Evolutionary conservation across 371 early-diverging fungal species (phyloP).

Genomic region (Mucor racemosus): DNA sequence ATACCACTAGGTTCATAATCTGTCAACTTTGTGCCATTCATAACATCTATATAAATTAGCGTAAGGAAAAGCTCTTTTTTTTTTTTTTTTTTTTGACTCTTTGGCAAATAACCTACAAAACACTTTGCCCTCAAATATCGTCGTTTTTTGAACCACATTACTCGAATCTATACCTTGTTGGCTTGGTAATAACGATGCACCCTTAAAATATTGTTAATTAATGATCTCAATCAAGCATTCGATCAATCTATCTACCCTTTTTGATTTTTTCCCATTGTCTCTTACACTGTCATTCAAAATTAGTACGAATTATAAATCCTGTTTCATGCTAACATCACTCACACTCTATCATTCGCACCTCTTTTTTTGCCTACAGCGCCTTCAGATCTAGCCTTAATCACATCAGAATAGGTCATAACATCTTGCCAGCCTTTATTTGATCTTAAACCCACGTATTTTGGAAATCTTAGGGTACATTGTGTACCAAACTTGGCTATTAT

Average conservation of each 20-base stretch:
- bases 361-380: slow-evolving; percentile 19
- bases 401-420: slow-evolving; percentile 45
- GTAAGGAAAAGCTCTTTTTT: not conserved
- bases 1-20: not conserved
- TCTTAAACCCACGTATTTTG: slow-evolving; percentile 68
- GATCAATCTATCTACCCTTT: not conserved
- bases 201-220: not conserved
- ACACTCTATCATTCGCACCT: not conserved
- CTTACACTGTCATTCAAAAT: not conserved
- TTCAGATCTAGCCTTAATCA: slow-evolving; percentile 19
- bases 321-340: not conserved
- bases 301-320: not conserved
- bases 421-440: slow-evolving; percentile 68
- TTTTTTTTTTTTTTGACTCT: not conserved
- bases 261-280: not conserved
- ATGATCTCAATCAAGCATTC: not conserved
- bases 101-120: slow-evolving; percentile 49
- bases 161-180: slow-evolving; percentile 56
- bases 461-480: slow-evolving; percentile 76
- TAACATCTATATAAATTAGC: slow-evolving; percentile 36
- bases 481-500: slow-evolving; percentile 54
- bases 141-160: slow-evolving; percentile 39
- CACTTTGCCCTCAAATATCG: slow-evolving; percentile 62
- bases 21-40: slow-evolving; percentile 20
- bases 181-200: slow-evolving; percentile 25